Evolutionary conservation across 2,329 filamentous ascomycete species (phyloP).

Genomic region (Calycina herbarum): DNA sequence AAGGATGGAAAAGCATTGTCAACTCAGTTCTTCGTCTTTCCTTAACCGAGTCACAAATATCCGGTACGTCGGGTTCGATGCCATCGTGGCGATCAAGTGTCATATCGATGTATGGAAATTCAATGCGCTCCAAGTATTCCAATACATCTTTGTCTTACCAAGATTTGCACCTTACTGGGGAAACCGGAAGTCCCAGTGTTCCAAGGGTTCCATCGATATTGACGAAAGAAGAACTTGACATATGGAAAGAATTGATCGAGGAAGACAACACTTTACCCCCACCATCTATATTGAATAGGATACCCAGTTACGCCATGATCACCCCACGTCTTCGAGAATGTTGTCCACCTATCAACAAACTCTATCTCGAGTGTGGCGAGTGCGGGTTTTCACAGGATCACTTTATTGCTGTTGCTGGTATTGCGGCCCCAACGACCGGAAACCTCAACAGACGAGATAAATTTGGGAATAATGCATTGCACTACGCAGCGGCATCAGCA

Average conservation of each 20-base stretch:
- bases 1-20: neutral
- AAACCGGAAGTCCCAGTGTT: neutral
- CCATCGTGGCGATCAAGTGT: neutral
- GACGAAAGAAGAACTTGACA: neutral
- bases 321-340: neutral
- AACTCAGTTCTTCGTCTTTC: conserved; percentile 2
- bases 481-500: neutral
- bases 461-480: neutral
- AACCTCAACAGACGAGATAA: conserved; percentile 1
- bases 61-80: neutral
- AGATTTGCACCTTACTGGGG: neutral
- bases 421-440: neutral
- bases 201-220: neutral
- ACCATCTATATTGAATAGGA: neutral
- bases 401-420: neutral
- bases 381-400: neutral
- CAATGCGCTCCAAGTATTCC: neutral
- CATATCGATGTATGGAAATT: neutral
- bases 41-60: neutral
- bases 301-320: neutral
- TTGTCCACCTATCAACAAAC: neutral
- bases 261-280: neutral
- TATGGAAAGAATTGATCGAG: neutral
- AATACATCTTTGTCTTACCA: neutral
- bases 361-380: neutral